Percentiles rank a stretch among this genome's conserved stretches.
Conservation (phyloP, 2,329 filamentous ascomycete species). For the Didymella arachidicola region DNA sequence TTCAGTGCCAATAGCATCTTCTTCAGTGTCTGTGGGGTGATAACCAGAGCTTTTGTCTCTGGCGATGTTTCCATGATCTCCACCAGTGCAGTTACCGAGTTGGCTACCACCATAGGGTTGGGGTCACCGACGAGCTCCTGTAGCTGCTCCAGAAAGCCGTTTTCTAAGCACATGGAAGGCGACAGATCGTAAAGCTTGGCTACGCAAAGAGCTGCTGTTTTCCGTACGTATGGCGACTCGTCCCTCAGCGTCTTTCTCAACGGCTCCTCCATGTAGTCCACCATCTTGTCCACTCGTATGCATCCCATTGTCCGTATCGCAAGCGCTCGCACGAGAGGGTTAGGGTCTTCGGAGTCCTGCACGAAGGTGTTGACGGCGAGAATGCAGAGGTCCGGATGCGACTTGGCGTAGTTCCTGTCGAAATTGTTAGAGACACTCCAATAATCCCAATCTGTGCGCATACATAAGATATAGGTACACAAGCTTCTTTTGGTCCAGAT, state of each 20-base stretch:
- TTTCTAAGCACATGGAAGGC: conserved; percentile 90
- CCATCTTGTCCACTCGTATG: conserved; percentile 98
- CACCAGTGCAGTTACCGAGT: conserved; percentile 90
- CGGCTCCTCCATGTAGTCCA: conserved; percentile 99
- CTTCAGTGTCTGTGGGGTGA: conserved; percentile 84
- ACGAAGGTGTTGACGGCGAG: conserved; percentile 99
- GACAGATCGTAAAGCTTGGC: conserved; percentile 98
- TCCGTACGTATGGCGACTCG: conserved; percentile 97
- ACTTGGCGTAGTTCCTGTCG: conserved; percentile 96
- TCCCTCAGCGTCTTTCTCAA: conserved; percentile 94
- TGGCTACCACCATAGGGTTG: conserved; percentile 99
- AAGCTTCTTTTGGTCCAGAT: conserved; percentile 98
- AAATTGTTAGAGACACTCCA: conserved; percentile 15
- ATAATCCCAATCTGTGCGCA: neutral
- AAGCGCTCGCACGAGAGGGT: conserved; percentile 90
- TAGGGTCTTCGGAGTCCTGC: conserved; percentile 98
- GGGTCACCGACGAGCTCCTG: conserved; percentile 97
- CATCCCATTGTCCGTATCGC: conserved; percentile 99
- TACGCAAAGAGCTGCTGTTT: conserved; percentile 96
- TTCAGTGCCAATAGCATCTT: conserved; percentile 96
- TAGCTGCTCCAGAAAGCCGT: conserved; percentile 90
- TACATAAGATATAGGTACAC: conserved; percentile 96
- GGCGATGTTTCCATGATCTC: conserved; percentile 92
- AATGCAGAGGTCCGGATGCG: conserved; percentile 97
- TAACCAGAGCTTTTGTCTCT: conserved; percentile 84